These are phyloP conservation scores for Drosera capensis DNA, from an alignment of 148 eudicot species.

Conservation along the genomic window DNA sequence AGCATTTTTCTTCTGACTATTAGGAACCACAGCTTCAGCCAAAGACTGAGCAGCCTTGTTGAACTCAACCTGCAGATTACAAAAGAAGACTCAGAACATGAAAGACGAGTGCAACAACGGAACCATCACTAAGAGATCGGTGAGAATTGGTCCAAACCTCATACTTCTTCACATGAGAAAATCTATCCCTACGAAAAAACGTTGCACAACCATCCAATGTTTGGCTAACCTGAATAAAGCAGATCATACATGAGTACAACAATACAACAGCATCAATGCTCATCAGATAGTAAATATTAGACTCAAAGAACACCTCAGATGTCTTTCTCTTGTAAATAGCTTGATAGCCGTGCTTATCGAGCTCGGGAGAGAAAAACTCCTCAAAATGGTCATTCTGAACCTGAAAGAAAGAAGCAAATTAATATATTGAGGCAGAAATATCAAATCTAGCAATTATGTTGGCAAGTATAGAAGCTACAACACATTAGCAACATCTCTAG, in stretches of 20 bases:
- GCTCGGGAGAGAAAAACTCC: constrained; percentile 76
- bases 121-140: neutral
- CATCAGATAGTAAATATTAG: neutral
- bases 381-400: constrained; percentile 92
- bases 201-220: constrained; percentile 85
- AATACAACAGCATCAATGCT: neutral
- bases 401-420: constrained; percentile 21
- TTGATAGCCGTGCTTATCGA: constrained; percentile 67
- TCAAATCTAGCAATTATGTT: no score
- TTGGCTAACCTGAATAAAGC: constrained; percentile 25
- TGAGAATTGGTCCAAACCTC: constrained; percentile 37
- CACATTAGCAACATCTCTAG: no score
- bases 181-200: constrained; percentile 69
- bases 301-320: constrained; percentile 31
- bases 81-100: neutral
- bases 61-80: constrained; percentile 50
- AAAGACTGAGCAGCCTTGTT: constrained; percentile 70
- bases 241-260: constrained; percentile 1
- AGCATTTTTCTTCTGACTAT: constrained; percentile 49
- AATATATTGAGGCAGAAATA: neutral
- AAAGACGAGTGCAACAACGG: neutral
- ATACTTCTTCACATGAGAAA: constrained; percentile 60
- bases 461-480: no score
- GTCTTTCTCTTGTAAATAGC: constrained; percentile 68
- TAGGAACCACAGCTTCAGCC: constrained; percentile 55